A percentile compares a stretch with the other conserved stretches of the same genome.
These are phyloP conservation scores for Rhodotorula sp. DNA, from an alignment of 1,284 basidiomycete species.

Conservation along the genomic window DNA sequence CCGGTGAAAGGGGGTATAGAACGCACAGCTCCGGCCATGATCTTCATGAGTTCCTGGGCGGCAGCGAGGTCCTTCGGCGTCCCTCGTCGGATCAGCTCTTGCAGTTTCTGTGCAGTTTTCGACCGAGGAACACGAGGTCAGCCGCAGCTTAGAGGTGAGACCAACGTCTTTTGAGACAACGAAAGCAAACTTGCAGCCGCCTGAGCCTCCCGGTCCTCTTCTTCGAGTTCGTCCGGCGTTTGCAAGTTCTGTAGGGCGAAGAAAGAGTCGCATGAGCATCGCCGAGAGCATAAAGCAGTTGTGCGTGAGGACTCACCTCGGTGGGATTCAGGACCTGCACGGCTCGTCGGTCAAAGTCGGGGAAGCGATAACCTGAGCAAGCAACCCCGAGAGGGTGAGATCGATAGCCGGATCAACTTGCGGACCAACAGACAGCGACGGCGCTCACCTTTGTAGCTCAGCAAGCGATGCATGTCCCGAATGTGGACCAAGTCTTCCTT, in stretches of 20 bases:
- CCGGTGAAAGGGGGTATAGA: not conserved
- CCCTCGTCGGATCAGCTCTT: constrained; percentile 94
- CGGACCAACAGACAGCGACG: not conserved
- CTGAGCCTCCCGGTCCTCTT: constrained; percentile 92
- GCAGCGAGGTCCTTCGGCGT: constrained; percentile 92
- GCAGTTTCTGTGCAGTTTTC: constrained; percentile 66
- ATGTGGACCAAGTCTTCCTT: constrained; percentile 97
- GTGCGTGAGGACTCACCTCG: constrained; percentile 52
- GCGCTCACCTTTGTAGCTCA: constrained; percentile 80
- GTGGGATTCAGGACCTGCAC: constrained; percentile 54
- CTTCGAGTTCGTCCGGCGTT: constrained; percentile 92
- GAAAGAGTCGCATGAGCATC: not conserved
- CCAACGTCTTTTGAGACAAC: no score
- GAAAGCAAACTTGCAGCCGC: constrained; percentile 60
- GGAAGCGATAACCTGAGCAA: constrained; percentile 74
- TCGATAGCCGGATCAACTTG: not conserved
- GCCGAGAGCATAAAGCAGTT: not conserved
- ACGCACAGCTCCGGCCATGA: constrained; percentile 77
- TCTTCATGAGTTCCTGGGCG: constrained; percentile 97
- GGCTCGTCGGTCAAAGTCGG: constrained; percentile 60
- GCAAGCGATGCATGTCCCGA: constrained; percentile 92
- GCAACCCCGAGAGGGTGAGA: no score
- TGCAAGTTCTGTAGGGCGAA: constrained; percentile 69
- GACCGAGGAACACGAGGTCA: not conserved
- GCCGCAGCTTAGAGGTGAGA: no score